Base-by-base conservation (phyloP, 164 flowering plant species). In the Aristolochia fimbriata region DNA sequence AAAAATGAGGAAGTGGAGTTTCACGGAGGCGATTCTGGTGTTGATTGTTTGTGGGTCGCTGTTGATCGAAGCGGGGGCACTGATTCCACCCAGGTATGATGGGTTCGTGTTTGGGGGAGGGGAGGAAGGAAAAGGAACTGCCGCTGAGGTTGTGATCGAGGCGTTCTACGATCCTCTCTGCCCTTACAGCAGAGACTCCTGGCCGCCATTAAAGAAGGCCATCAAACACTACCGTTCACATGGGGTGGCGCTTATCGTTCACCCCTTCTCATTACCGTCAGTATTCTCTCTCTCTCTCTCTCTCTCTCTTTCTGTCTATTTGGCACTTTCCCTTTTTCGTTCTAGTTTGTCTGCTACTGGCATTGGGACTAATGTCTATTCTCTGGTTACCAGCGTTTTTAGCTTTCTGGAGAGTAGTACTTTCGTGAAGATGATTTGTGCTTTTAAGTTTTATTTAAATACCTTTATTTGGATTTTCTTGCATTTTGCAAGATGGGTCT, bases 221-320 rank as follows among this genome's bases (percentile, higher is more conserved):
- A 65, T 90, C 59, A 20, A 67, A 1, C 31, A 75, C 74, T 90
- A 87, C 69, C 41, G 70, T 58, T 80, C 43, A 0, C 43, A 37
- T 37, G 43, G 76, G 58, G 70, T 84, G 60, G 64, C 69, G 0
- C 80, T 90, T 59, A 57, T 78, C 57, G 73, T 86, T 49, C 97
- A 87, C 67, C 86, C 87, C 33, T 82, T 90, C 46, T 68, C 97
- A 0, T 69, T 90, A 33, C 95, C 97, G 97, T 90, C 12, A 77
- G 88, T 76, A 2, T 27, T 27, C 30, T 27, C 2, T 27, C 30
- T n/a, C n/a, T 59, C 67, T 21, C 37, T 59, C 67, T 16, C 27
- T 55, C 65, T 33, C 58, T n/a, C n/a, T n/a, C n/a, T n/a, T n/a
- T n/a, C n/a, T n/a, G n/a, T n/a, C n/a, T n/a, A n/a, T n/a, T n/a